Conservation (phyloP, 1,284 basidiomycete genomes). For the Erythrobasidium hasegawianum region DNA sequence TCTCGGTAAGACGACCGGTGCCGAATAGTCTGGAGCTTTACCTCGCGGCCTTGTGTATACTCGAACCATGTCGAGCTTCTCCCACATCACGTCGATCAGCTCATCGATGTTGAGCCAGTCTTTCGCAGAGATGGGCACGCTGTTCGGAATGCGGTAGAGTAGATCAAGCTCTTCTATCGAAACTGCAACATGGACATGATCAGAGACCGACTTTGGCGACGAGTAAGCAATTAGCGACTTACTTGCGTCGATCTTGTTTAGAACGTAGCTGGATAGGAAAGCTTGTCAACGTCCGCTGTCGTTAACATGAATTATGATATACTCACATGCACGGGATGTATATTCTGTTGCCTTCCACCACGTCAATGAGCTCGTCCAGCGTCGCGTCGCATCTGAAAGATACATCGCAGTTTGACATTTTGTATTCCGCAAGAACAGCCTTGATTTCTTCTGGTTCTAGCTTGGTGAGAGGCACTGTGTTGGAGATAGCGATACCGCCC, state of each 20-base stretch:
- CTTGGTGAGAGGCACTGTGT: slow-evolving; percentile 94
- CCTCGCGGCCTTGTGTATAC: slow-evolving; percentile 90
- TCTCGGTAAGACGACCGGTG: slow-evolving; percentile 63
- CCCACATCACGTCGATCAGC: slow-evolving; percentile 63
- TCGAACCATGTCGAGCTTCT: slow-evolving; percentile 78
- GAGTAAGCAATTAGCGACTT: slow-evolving; percentile 81
- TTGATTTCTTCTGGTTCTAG: slow-evolving; percentile 94
- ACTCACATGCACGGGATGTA: slow-evolving; percentile 91
- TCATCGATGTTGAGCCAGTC: slow-evolving; percentile 98
- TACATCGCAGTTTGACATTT: slow-evolving; percentile 79
- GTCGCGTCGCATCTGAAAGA: slow-evolving; percentile 92
- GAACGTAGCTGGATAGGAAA: slow-evolving; percentile 44
- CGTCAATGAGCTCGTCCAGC: slow-evolving; percentile 95
- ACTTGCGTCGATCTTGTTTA: slow-evolving; percentile 85
- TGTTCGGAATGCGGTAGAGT: slow-evolving; percentile 83
- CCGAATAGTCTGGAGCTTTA: slow-evolving; percentile 77
- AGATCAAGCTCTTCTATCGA: slow-evolving; percentile 96
- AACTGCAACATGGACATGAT: slow-evolving; percentile 50
- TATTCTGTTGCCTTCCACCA: slow-evolving; percentile 63
- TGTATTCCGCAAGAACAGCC: slow-evolving; percentile 92
- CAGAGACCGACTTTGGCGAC: neutral
- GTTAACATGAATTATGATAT: neutral
- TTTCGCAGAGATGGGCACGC: slow-evolving; percentile 86
- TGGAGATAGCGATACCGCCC: slow-evolving; percentile 79
- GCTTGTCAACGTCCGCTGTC: neutral